These are phyloP conservation scores for Macrolepiota dolichaula DNA, from an alignment of 768 basidiomycete species.

Conservation along the genomic window DNA sequence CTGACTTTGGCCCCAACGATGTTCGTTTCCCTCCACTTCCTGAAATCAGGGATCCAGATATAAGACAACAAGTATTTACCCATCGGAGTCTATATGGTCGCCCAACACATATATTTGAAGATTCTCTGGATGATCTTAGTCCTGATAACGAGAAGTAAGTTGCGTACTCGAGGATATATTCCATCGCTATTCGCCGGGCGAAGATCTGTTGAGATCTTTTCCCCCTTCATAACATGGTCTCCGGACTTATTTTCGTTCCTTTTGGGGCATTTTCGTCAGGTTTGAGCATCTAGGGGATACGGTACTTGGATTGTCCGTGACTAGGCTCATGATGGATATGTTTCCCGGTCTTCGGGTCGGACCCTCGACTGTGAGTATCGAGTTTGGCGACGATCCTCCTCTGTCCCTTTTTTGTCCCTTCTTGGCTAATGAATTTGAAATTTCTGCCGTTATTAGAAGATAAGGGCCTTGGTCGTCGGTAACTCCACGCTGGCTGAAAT, in stretches of 20 bases:
- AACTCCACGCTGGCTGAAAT: conserved; percentile 72
- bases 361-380: conserved; percentile 61
- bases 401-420: not conserved
- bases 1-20: conserved; percentile 40
- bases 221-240: not conserved
- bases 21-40: conserved; percentile 59
- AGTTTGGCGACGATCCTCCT: not conserved
- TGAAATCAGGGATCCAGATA: conserved; percentile 39
- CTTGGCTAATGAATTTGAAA: conserved; percentile 11
- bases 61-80: conserved; percentile 63
- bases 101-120: conserved; percentile 75
- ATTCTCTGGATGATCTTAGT: conserved; percentile 64
- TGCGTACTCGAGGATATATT: not conserved
- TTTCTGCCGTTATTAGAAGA: conserved; percentile 51
- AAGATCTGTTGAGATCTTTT: not conserved
- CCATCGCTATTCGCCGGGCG: not conserved
- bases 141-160: conserved; percentile 80
- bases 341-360: conserved; percentile 75
- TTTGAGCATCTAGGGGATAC: conserved; percentile 77
- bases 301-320: conserved; percentile 67
- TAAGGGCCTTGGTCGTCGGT: conserved; percentile 70
- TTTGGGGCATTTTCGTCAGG: conserved; percentile 30
- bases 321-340: conserved; percentile 55
- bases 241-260: conserved; percentile 2
- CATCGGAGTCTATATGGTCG: conserved; percentile 71